Evolutionary conservation across 495 filamentous ascomycete genomes (phyloP), one percentile per base, ranked within the genome.

Genomic region (Stereocaulon alpinum): DNA sequence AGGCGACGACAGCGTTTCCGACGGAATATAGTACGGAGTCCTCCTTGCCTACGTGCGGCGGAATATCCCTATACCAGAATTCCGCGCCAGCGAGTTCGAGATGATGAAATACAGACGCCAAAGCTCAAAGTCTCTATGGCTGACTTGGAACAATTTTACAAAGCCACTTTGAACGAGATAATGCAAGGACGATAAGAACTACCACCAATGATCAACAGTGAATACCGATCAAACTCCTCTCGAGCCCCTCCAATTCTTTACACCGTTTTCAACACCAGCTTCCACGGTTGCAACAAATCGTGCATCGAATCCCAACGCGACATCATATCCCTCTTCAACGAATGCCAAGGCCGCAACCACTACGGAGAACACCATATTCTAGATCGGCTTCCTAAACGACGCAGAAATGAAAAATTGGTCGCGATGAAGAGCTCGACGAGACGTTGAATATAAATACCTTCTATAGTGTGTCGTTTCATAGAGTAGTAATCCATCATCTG

Each of bases 131-230:
- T 2, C 18, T n/a, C n/a, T n/a, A n/a, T n/a, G n/a, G n/a, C n/a
- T n/a, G n/a, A n/a, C n/a, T n/a, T n/a, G n/a, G n/a, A n/a, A 7
- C 24, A 55, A 37, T 55, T 41, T 40, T n/a, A 55, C 37, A 55
- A 55, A 43, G 53, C 53, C 12, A 55, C 41, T n/a, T 37, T 37
- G 11, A 55, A 55, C 6, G 53, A 55, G 29, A 55, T 55, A 4
- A 18, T 41, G n/a, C 20, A 30, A 20, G 53, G 53, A 11, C 53
- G n/a, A 22, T 0, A 43, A 24, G 53, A 55, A 37, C 11, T 55
- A 9, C 53, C 53, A 22, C 15, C 53, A 4, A 0, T 20, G 22
- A 4, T 4, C 4, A n/a, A 43, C 9, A 6, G 14, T 27, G 53
- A 55, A 2, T 55, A 55, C 37, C 2, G 0, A 2, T 43, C 24